Conservation (phyloP, 352 stramenopile species). For the Phytophthora meadii region DNA sequence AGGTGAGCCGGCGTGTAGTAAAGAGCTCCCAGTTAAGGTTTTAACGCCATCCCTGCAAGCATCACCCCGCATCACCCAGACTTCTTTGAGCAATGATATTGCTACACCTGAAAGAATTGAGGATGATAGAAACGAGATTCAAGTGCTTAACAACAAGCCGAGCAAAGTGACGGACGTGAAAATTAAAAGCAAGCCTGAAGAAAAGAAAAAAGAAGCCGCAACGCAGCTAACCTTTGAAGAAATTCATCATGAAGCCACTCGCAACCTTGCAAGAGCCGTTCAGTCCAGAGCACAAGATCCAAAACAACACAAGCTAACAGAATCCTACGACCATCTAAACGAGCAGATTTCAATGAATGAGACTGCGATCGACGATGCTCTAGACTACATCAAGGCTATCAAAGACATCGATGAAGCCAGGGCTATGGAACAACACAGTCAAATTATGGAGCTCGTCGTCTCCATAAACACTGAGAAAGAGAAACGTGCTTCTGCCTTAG, state of each 20-base stretch:
- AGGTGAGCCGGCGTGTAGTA: background rate
- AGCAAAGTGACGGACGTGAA: background rate
- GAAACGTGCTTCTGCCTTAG: constrained; percentile 18
- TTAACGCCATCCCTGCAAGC: background rate
- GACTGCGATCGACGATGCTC: constrained; percentile 27
- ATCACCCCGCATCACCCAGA: background rate
- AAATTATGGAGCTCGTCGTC: constrained; percentile 34
- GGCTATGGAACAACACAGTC: constrained; percentile 25
- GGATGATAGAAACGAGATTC: background rate
- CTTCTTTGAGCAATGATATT: background rate
- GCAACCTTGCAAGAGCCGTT: constrained; percentile 6
- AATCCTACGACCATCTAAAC: constrained; percentile 31
- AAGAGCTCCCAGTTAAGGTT: no score
- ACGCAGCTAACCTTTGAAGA: constrained; percentile 1
- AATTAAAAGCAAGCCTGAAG: no score
- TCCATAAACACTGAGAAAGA: constrained; percentile 34
- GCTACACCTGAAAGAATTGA: background rate
- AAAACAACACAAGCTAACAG: constrained; percentile 20
- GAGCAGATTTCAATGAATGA: constrained; percentile 30
- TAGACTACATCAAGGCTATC: constrained; percentile 32
- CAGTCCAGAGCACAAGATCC: constrained; percentile 16
- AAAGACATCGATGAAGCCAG: constrained; percentile 26
- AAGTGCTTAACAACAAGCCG: background rate
- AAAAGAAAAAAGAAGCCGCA: background rate
- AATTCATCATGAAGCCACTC: constrained; percentile 15